A percentile compares a stretch with the other conserved stretches of the same genome.
Evolutionary conservation across 2,329 filamentous ascomycete genomes (phyloP).

Genomic region (Ceratocystis papillata): DNA sequence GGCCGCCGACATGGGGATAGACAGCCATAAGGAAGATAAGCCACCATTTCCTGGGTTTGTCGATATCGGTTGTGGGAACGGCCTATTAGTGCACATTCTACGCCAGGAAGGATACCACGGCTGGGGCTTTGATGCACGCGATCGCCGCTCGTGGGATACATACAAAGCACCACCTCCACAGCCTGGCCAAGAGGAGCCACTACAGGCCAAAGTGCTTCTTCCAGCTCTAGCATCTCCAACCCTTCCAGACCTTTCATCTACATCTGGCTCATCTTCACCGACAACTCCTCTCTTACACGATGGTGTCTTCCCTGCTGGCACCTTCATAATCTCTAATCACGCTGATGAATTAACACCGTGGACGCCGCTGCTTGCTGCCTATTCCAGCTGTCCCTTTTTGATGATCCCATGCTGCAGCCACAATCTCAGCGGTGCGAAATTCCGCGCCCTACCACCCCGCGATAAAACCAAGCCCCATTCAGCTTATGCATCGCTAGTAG

Average conservation of each 20-base stretch:
- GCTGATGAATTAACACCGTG: conserved; percentile 92
- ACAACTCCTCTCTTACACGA: conserved; percentile 34
- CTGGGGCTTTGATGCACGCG: conserved; percentile 86
- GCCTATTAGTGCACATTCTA: conserved; percentile 75
- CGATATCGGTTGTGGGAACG: conserved; percentile 93
- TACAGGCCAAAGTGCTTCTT: conserved; percentile 41
- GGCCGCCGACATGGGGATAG: conserved; percentile 25
- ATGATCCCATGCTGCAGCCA: conserved; percentile 95
- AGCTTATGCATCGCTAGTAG: conserved; percentile 72
- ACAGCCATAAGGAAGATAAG: not conserved
- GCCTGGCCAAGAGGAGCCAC: conserved; percentile 26
- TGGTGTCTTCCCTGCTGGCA: conserved; percentile 60
- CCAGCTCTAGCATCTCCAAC: conserved; percentile 35
- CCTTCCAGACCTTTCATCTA: conserved; percentile 17
- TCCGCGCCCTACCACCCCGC: conserved; percentile 53
- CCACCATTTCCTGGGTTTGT: conserved; percentile 72
- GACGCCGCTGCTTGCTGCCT: conserved; percentile 77
- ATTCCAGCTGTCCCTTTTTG: conserved; percentile 71
- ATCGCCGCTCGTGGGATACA: conserved; percentile 69
- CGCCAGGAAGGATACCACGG: conserved; percentile 69
- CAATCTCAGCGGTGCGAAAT: conserved; percentile 62
- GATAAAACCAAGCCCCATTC: conserved; percentile 39
- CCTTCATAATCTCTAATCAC: conserved; percentile 94
- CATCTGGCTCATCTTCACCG: conserved; percentile 14
- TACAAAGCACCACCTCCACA: conserved; percentile 40